Evolutionary conservation across 1,284 basidiomycete species (phyloP).

Genomic region (Cutaneotrichosporon mucoides): DNA sequence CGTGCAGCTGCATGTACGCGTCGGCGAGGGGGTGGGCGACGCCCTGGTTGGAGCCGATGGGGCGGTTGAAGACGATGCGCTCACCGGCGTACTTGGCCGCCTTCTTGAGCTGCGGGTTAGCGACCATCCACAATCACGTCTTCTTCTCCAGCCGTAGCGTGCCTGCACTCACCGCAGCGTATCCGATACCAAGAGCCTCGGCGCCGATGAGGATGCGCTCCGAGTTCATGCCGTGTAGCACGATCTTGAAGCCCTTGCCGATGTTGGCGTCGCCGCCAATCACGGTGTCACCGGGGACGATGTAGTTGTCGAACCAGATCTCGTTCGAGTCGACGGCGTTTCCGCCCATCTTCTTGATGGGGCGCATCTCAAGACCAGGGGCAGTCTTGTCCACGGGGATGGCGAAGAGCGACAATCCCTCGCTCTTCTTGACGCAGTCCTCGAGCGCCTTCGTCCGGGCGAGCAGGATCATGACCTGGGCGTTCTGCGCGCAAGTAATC

Average conservation of each 20-base stretch:
- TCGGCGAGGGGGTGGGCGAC: constrained; percentile 23
- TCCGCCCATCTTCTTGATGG: constrained; percentile 17
- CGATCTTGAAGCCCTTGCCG: constrained; percentile 48
- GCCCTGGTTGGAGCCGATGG: constrained; percentile 21
- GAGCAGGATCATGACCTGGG: constrained; percentile 25
- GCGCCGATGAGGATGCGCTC: constrained; percentile 50
- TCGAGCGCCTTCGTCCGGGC: constrained; percentile 23
- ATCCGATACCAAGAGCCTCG: constrained; percentile 47
- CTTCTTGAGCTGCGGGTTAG: constrained; percentile 6
- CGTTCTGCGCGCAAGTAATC: constrained; percentile 20
- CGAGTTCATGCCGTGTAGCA: constrained; percentile 45
- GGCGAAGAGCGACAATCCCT: constrained; percentile 15
- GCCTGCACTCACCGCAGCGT: constrained; percentile 10
- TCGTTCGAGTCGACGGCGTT: constrained; percentile 20
- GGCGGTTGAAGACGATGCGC: constrained; percentile 20
- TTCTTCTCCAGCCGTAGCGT: too few relatives aligned
- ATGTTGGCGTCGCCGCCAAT: constrained; percentile 21
- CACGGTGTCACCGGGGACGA: constrained; percentile 10
- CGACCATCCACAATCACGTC: not conserved
- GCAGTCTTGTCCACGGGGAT: constrained; percentile 18
- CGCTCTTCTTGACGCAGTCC: constrained; percentile 16
- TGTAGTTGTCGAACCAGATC: constrained; percentile 21
- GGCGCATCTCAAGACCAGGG: constrained; percentile 12
- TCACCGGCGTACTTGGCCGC: constrained; percentile 15
- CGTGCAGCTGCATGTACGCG: constrained; percentile 21